phyloP scores from a whole-genome alignment of 2,329 filamentous ascomycete species.

The Cladosporium sp. region DNA sequence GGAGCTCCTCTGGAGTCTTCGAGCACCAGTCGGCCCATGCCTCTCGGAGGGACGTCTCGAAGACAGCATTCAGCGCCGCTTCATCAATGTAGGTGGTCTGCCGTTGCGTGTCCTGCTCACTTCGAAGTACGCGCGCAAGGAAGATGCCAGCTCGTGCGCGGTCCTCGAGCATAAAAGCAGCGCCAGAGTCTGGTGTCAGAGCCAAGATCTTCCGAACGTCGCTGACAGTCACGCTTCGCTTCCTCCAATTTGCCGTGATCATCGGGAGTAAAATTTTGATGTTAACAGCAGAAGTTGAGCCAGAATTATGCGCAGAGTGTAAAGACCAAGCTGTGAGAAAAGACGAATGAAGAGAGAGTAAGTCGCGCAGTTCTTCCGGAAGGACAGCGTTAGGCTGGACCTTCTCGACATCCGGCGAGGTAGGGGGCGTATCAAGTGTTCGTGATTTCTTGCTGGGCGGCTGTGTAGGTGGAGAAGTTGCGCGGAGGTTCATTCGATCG shows the following conservation, averaged over 20 bases:
- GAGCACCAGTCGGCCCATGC: slow-evolving; percentile 40
- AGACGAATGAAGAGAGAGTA: slow-evolving; percentile 41
- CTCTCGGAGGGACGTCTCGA: slow-evolving; percentile 42
- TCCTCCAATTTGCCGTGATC: slow-evolving; percentile 40
- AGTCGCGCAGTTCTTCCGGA: slow-evolving; percentile 37
- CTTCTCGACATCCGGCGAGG: slow-evolving; percentile 22
- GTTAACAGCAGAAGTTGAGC: slow-evolving; percentile 36
- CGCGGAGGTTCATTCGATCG: slow-evolving; percentile 27
- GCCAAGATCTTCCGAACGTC: slow-evolving; percentile 44
- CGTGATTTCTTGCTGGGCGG: slow-evolving; percentile 16
- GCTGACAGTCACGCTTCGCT: slow-evolving; percentile 39
- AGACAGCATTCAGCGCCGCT: slow-evolving; percentile 42
- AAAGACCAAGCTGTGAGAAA: slow-evolving; percentile 46
- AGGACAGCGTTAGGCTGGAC: slow-evolving; percentile 22
- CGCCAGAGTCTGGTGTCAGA: slow-evolving; percentile 27
- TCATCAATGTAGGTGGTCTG: slow-evolving; percentile 25
- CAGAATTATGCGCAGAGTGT: slow-evolving; percentile 45
- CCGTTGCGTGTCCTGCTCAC: slow-evolving; percentile 7
- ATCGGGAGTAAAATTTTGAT: slow-evolving; percentile 35
- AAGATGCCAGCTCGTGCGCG: slow-evolving; percentile 26
- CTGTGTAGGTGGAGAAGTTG: slow-evolving; percentile 16
- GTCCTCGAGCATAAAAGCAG: slow-evolving; percentile 23
- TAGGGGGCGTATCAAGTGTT: slow-evolving; percentile 29
- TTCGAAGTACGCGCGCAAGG: not conserved
- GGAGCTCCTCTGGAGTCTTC: slow-evolving; percentile 31